Evolutionary conservation across 306 rosid species (phyloP).

Genomic region (Vigna reflexopilosa): DNA sequence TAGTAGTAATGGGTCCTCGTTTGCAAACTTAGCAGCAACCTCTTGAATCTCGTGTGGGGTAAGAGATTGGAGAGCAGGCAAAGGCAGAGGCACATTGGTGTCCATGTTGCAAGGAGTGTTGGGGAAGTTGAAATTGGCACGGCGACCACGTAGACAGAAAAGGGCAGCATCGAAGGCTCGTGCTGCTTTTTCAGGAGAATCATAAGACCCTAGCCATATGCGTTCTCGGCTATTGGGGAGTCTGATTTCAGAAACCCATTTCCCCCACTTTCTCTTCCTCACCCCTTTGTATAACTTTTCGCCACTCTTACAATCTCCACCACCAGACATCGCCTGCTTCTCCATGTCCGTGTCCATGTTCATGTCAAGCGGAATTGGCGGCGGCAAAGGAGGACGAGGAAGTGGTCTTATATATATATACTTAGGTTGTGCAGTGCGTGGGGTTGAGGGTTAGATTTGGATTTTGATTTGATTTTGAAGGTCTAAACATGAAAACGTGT

Average conservation of each 20-base stretch:
- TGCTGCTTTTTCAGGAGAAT: constrained; percentile 71
- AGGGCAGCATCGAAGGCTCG: constrained; percentile 84
- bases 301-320: neutral
- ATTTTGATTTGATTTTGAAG: neutral
- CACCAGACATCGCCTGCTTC: neutral
- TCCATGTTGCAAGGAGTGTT: constrained; percentile 50
- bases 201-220: constrained; percentile 78
- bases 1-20: constrained; percentile 4
- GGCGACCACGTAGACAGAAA: constrained; percentile 69
- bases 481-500: constrained; percentile 50
- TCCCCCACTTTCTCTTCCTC: constrained; percentile 78
- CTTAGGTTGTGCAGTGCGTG: neutral
- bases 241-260: constrained; percentile 80
- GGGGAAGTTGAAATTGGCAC: constrained; percentile 68
- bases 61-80: constrained; percentile 31
- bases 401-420: neutral
- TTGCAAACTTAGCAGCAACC: constrained; percentile 64
- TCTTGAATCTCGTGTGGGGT: constrained; percentile 59
- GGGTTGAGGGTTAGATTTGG: neutral
- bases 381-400: neutral
- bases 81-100: constrained; percentile 3
- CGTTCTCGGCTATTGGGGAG: constrained; percentile 80
- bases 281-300: constrained; percentile 65
- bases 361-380: neutral
- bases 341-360: neutral